Conservation (phyloP, 2,329 filamentous ascomycete species). For the Fonsecaea pedrosoi region DNA sequence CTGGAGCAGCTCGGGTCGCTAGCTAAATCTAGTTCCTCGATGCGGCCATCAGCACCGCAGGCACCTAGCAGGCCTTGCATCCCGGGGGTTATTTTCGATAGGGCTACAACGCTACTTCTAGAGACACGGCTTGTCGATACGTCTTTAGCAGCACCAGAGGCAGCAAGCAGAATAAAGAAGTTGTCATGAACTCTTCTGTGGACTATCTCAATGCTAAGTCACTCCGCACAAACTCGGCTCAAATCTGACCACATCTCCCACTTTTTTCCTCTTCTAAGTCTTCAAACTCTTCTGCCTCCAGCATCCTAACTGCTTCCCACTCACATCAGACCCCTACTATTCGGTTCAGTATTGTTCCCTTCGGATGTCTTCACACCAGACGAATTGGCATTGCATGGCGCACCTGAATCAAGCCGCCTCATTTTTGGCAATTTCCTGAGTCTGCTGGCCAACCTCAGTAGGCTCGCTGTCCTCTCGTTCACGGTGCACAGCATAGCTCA, state of each 20-base stretch:
- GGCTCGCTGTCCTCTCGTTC: constrained; percentile 19
- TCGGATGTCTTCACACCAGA: neutral
- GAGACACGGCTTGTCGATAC: neutral
- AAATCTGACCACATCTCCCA: neutral
- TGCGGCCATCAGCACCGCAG: neutral
- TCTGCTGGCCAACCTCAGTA: constrained; percentile 10
- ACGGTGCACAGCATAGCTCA: constrained; percentile 28
- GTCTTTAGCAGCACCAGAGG: neutral
- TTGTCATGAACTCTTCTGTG: neutral
- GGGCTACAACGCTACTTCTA: neutral
- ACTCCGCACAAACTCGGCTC: neutral
- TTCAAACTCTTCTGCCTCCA: neutral
- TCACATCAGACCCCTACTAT: neutral
- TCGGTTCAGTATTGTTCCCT: neutral
- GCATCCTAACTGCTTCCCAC: neutral
- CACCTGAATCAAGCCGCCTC: constrained; percentile 13
- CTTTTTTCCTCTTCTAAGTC: neutral
- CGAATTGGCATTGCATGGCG: neutral
- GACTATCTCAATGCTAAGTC: neutral
- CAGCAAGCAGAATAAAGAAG: neutral
- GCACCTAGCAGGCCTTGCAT: neutral
- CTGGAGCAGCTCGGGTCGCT: constrained; percentile 4
- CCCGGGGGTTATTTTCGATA: neutral
- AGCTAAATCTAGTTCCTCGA: neutral
- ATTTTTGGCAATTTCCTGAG: constrained; percentile 24